Evolutionary conservation across 2,329 filamentous ascomycete genomes (phyloP), one percentile per base, ranked within the genome.

Genomic region (Colletotrichum sp.): DNA sequence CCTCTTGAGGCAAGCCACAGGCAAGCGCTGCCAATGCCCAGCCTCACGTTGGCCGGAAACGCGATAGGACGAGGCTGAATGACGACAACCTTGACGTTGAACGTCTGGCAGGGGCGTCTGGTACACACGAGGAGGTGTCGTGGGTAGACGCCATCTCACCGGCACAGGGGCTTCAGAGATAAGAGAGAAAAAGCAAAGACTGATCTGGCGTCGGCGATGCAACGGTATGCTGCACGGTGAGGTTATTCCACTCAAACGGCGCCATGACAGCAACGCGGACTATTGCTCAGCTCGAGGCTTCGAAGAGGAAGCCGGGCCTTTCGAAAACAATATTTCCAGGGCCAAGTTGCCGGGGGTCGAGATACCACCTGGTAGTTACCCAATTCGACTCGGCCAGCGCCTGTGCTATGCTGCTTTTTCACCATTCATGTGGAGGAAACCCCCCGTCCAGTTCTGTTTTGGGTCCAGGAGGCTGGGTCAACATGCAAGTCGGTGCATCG

Each of bases 401-500:
- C 32, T 48, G 24, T 34, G 34, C 68, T 34, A 61, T 38, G 36
- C 48, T 36, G 38, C 26, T 56, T 52, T 60, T 58, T n/a, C 52
- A 55, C 21, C 64, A 55, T 30, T 72, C 68, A 71, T 30, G 71
- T 71, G 71, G 38, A 34, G 34, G 60, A 61, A 66, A 34, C 71
- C 64, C 36, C 43, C n/a, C 21, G 58, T 36, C 18, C 60, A 66
- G 26, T 28, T 71, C 60, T 70, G 34, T 18, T 74, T 74, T 66
- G 24, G 67, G 67, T 61, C 21, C 21, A 65, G 60, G 34, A 34
- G 36, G 52, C 67, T 66, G 60, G 43, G 66, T 71, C 38, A 32
- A 32, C 16, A 73, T 73, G 71, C 56, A 58, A 58, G 71, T 34
- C 30, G 52, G 69, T 48, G 71, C 66, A 24, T 70, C 56, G 58